phyloP scores from a whole-genome alignment of 192 early-diverging fungal genomes.

The Backusella macrospora region DNA sequence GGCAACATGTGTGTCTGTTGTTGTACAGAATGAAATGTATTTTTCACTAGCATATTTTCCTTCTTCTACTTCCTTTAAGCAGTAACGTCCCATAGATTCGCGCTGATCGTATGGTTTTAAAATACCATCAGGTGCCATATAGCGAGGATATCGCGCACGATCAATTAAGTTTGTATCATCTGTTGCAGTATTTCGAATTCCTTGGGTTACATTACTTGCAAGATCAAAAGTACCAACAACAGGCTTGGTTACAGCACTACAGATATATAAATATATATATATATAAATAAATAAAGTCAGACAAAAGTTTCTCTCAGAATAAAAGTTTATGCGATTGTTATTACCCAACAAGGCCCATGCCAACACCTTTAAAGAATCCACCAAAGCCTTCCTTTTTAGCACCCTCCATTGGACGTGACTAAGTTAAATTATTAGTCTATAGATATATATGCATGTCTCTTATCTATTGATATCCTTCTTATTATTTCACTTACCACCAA shows the following conservation, averaged over 20 bases:
- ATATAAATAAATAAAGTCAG: background rate
- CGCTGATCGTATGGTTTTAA: conserved; percentile 68
- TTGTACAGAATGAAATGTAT: conserved; percentile 84
- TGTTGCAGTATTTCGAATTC: conserved; percentile 93
- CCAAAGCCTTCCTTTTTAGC: conserved; percentile 86
- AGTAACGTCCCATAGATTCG: conserved; percentile 84
- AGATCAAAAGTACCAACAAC: conserved; percentile 96
- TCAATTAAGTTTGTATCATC: conserved; percentile 82
- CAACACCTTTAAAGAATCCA: conserved; percentile 95
- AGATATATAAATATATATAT: background rate
- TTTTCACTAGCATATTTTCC: conserved; percentile 80
- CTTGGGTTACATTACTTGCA: conserved; percentile 90
- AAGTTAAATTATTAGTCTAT: conserved; percentile 23
- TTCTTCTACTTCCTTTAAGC: conserved; percentile 80
- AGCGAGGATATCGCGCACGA: conserved; percentile 82
- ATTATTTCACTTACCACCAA: conserved; percentile 64
- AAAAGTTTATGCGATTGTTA: background rate
- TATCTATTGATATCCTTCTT: too few relatives aligned
- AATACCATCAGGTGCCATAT: conserved; percentile 84
- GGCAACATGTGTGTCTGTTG: conserved; percentile 79
- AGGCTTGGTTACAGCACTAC: conserved; percentile 89
- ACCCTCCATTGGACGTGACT: conserved; percentile 84
- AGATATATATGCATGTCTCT: background rate
- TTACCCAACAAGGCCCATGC: conserved; percentile 91
- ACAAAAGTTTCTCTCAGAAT: background rate